These are phyloP conservation scores for Conidiobolus coronatus DNA, from an alignment of 371 early-diverging fungal genomes.

Conservation along the genomic window DNA sequence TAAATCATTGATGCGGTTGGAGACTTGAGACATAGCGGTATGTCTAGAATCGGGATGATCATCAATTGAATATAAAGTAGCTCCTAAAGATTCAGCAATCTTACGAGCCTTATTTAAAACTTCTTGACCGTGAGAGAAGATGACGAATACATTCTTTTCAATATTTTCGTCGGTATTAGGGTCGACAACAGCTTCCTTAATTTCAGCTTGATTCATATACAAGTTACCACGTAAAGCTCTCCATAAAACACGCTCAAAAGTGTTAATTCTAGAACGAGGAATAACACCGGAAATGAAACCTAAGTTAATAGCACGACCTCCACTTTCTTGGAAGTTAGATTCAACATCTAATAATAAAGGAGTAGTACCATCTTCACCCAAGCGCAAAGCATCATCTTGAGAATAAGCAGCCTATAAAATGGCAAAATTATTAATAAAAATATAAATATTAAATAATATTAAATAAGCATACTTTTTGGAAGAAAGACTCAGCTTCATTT, in stretches of 20 bases:
- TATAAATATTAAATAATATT: not conserved
- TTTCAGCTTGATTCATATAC: slow-evolving; percentile 87
- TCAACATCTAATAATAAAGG: slow-evolving; percentile 32
- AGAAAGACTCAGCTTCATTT: slow-evolving; percentile 62
- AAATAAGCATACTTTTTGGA: slow-evolving; percentile 27
- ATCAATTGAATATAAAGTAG: slow-evolving; percentile 77
- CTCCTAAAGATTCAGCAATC: slow-evolving; percentile 87
- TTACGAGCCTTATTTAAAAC: slow-evolving; percentile 73
- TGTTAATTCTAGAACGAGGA: slow-evolving; percentile 48
- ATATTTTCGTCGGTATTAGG: slow-evolving; percentile 60
- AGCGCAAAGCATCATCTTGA: slow-evolving; percentile 19
- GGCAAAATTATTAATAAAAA: not conserved
- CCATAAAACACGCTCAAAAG: slow-evolving; percentile 91
- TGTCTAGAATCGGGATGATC: slow-evolving; percentile 61
- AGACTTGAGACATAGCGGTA: slow-evolving; percentile 48
- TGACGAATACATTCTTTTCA: slow-evolving; percentile 85
- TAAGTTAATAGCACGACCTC: not conserved
- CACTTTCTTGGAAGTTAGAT: not conserved
- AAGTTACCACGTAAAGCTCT: slow-evolving; percentile 92
- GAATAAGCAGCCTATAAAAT: slow-evolving; percentile 22
- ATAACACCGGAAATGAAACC: slow-evolving; percentile 81
- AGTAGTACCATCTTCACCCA: slow-evolving; percentile 29
- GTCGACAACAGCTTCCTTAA: slow-evolving; percentile 74
- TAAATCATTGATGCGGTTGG: slow-evolving; percentile 14
- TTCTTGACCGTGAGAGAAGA: slow-evolving; percentile 89